These are phyloP conservation scores for Barbatosphaeria neglecta DNA, from an alignment of 495 filamentous ascomycete species.

Conservation along the genomic window DNA sequence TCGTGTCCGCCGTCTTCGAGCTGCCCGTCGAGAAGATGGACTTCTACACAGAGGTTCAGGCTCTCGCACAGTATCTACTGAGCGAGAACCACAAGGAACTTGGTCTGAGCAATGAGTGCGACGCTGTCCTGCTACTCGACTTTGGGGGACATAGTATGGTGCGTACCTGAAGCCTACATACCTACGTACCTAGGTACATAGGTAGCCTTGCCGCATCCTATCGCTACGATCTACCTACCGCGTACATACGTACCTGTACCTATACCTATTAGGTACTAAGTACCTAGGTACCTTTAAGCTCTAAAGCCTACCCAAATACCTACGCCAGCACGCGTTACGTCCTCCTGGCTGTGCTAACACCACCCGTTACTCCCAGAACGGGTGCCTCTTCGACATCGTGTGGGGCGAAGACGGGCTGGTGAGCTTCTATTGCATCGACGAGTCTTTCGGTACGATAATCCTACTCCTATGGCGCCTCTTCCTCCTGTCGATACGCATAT, in stretches of 20 bases:
- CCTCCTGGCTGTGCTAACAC: too few species aligned
- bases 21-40: neutral
- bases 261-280: too few species aligned
- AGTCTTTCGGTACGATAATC: neutral
- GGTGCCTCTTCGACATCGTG: neutral
- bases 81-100: neutral
- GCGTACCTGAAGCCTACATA: neutral
- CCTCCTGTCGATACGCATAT: neutral
- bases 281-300: too few species aligned
- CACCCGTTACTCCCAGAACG: too few species aligned
- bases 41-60: neutral
- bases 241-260: too few species aligned
- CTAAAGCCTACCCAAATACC: too few species aligned
- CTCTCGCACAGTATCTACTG: neutral
- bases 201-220: neutral
- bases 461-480: neutral
- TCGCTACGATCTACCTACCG: neutral
- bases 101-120: neutral
- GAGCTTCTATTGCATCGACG: neutral
- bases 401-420: neutral
- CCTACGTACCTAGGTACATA: neutral
- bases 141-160: constrained; percentile 2
- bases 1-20: neutral
- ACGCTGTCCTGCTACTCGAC: neutral
- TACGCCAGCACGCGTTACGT: too few species aligned